These are phyloP conservation scores for Craspedostauros australis DNA, from an alignment of 108 stramenopile genomes.

Conservation along the genomic window DNA sequence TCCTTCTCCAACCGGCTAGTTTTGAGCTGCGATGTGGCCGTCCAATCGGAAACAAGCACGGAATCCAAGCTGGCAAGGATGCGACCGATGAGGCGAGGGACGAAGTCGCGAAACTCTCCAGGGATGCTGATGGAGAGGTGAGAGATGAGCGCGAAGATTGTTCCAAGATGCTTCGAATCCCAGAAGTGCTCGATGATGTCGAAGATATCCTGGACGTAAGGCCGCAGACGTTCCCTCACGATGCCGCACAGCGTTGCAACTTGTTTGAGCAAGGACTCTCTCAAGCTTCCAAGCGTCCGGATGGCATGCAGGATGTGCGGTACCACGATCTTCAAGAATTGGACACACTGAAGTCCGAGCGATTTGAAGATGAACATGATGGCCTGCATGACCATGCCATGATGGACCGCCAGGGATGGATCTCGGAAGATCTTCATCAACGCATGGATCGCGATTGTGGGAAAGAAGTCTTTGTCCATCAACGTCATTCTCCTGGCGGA, in stretches of 20 bases:
- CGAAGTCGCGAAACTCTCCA: constrained; percentile 76
- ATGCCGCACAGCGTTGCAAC: constrained; percentile 79
- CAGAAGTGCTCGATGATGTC: constrained; percentile 86
- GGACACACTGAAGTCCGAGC: constrained; percentile 82
- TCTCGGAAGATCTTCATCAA: constrained; percentile 87
- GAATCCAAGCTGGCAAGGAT: constrained; percentile 63
- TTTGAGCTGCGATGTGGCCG: constrained; percentile 1
- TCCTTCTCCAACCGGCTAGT: constrained; percentile 29
- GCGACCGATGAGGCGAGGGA: constrained; percentile 63
- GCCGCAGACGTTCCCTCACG: constrained; percentile 80
- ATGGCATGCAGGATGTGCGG: constrained; percentile 85
- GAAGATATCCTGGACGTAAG: constrained; percentile 87
- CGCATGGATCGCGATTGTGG: constrained; percentile 88
- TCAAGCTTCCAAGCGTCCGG: constrained; percentile 63
- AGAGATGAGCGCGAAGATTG: constrained; percentile 75
- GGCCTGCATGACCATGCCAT: constrained; percentile 89
- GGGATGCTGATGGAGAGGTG: constrained; percentile 78
- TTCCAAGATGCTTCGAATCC: constrained; percentile 78
- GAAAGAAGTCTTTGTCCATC: constrained; percentile 84
- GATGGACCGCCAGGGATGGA: constrained; percentile 82
- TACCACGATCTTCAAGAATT: constrained; percentile 79
- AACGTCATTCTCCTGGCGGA: constrained; percentile 64
- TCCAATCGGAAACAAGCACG: constrained; percentile 57
- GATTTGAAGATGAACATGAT: constrained; percentile 92
- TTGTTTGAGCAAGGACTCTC: constrained; percentile 89